phyloP scores from a whole-genome alignment of 352 stramenopile species.

The Pythium angustatum region DNA sequence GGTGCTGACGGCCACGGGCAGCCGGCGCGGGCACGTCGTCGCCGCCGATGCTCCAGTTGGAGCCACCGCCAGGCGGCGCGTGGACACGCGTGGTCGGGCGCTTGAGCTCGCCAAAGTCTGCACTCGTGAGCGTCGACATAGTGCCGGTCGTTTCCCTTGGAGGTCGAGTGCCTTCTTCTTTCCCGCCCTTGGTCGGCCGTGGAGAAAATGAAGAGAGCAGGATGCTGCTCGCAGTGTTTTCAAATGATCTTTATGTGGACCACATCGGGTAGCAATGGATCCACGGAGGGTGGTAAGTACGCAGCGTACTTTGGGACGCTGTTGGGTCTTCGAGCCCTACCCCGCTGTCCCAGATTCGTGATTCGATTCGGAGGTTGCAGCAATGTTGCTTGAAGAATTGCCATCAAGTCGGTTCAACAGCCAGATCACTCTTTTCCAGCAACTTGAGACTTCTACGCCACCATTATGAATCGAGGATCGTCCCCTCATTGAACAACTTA shows the following conservation, averaged over 20 bases:
- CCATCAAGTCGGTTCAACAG: slow-evolving; percentile 26
- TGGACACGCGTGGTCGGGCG: slow-evolving; percentile 81
- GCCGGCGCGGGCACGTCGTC: slow-evolving; percentile 28
- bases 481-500: slow-evolving; percentile 2
- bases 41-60: slow-evolving; percentile 72
- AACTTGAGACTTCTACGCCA: background rate
- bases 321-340: background rate
- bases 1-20: slow-evolving; percentile 28
- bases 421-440: slow-evolving; percentile 10
- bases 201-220: no score
- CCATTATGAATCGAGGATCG: background rate
- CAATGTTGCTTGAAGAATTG: slow-evolving; percentile 4
- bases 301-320: background rate
- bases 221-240: slow-evolving; percentile 1
- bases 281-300: background rate
- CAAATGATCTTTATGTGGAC: slow-evolving; percentile 35
- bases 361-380: slow-evolving; percentile 17
- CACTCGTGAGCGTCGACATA: slow-evolving; percentile 87
- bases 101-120: slow-evolving; percentile 83
- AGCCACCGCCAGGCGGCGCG: slow-evolving; percentile 75
- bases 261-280: slow-evolving; percentile 8
- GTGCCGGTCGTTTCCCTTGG: background rate
- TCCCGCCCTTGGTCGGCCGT: slow-evolving; percentile 14
- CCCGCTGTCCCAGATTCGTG: slow-evolving; percentile 18
- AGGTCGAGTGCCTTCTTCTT: slow-evolving; percentile 4